Conservation (phyloP, 129 eudicot genomes). For the Mikania micrantha region DNA sequence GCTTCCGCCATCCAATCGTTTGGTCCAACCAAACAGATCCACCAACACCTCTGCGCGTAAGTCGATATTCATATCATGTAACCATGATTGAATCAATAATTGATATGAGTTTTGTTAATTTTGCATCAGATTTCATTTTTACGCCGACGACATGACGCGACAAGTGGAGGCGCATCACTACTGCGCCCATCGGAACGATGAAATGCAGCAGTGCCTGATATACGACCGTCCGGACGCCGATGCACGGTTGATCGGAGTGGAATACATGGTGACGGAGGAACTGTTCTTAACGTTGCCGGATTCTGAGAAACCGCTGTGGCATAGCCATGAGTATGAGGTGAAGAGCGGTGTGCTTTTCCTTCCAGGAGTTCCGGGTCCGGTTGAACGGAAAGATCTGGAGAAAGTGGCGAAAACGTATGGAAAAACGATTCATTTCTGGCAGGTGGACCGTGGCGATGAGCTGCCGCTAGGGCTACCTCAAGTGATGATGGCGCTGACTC, state of each 20-base stretch:
- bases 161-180: conserved; percentile 98
- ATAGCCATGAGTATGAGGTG: conserved; percentile 87
- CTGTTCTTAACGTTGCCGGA: conserved; percentile 74
- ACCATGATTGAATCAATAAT: background rate
- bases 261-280: conserved; percentile 66
- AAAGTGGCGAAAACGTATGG: conserved; percentile 78
- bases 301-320: conserved; percentile 79
- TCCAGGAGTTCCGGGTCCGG: conserved; percentile 76
- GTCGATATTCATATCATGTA: background rate
- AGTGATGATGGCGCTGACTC: conserved; percentile 87
- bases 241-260: conserved; percentile 72
- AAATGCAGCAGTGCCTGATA: conserved; percentile 78
- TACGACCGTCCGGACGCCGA: conserved; percentile 71
- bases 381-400: conserved; percentile 69
- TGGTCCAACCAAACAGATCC: conserved; percentile 75
- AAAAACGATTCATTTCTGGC: conserved; percentile 86
- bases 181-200: conserved; percentile 80
- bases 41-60: conserved; percentile 99
- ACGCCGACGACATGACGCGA: conserved; percentile 88
- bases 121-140: conserved; percentile 58
- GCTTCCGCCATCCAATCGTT: conserved; percentile 79
- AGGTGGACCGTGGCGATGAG: conserved; percentile 66
- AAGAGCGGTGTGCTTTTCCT: conserved; percentile 84
- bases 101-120: background rate
- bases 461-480: conserved; percentile 81